A percentile compares a stretch with the other conserved stretches of the same genome.
Evolutionary conservation across 2,329 filamentous ascomycete genomes (phyloP).

Genomic region (Ophiostoma novo-ulmi): DNA sequence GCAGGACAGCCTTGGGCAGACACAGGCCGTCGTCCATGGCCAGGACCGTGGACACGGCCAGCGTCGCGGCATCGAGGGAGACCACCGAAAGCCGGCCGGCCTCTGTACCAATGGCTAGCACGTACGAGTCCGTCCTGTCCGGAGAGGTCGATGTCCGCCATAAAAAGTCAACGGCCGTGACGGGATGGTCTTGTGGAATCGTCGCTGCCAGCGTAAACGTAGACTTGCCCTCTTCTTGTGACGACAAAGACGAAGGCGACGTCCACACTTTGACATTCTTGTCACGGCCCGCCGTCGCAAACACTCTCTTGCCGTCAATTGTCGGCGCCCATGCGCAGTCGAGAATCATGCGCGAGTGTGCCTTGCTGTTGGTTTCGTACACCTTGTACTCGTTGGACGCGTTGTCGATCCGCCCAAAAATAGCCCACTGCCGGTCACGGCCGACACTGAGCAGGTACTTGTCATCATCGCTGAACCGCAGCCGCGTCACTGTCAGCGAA

Average conservation of each 20-base stretch:
- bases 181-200: slow-evolving; percentile 53
- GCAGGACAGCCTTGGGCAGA: slow-evolving; percentile 60
- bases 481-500: slow-evolving; percentile 74
- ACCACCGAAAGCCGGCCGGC: slow-evolving; percentile 45
- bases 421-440: slow-evolving; percentile 82
- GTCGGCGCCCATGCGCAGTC: slow-evolving; percentile 74
- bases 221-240: slow-evolving; percentile 28
- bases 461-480: slow-evolving; percentile 68
- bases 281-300: slow-evolving; percentile 86
- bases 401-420: slow-evolving; percentile 57
- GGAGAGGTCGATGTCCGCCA: slow-evolving; percentile 27
- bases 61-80: slow-evolving; percentile 36
- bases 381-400: slow-evolving; percentile 48
- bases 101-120: slow-evolving; percentile 57
- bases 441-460: slow-evolving; percentile 79
- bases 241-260: background rate
- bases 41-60: slow-evolving; percentile 37
- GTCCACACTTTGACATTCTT: slow-evolving; percentile 76
- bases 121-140: slow-evolving; percentile 27
- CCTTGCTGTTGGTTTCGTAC: slow-evolving; percentile 67
- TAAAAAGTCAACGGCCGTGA: slow-evolving; percentile 68
- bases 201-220: slow-evolving; percentile 49
- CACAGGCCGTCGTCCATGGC: slow-evolving; percentile 40
- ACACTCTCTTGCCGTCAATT: slow-evolving; percentile 42
- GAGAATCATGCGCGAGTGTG: slow-evolving; percentile 87